Conservation (phyloP, 139 green algal genomes). For the Chlorella sp. region DNA sequence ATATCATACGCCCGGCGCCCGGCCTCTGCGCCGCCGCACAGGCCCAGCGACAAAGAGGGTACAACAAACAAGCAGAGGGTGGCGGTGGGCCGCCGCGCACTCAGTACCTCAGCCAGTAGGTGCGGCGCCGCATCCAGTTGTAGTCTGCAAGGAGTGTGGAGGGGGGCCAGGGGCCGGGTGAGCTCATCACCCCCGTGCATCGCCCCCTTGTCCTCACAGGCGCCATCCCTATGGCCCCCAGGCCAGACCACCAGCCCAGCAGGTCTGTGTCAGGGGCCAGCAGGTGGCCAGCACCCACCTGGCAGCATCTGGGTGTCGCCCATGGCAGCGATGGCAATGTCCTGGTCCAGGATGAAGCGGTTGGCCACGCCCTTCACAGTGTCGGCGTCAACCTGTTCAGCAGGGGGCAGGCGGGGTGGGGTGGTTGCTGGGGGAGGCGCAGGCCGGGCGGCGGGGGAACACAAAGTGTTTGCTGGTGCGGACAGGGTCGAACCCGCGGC, state of each 20-base stretch:
- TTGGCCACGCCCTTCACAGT: constrained; percentile 88
- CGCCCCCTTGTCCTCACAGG: too few relatives aligned
- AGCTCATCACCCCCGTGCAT: too few relatives aligned
- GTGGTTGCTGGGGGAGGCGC: too few relatives aligned
- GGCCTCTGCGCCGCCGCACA: neutral
- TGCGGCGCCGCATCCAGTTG: constrained; percentile 93
- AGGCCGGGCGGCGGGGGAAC: too few relatives aligned
- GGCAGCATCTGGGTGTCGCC: constrained; percentile 79
- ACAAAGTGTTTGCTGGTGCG: too few relatives aligned
- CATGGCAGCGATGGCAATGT: constrained; percentile 90
- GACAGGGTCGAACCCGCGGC: too few relatives aligned
- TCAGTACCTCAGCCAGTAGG: constrained; percentile 96
- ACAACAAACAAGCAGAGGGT: constrained; percentile 7
- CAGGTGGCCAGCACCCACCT: neutral
- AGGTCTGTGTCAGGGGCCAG: too few relatives aligned
- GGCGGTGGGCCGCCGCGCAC: neutral
- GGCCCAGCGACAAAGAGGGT: neutral
- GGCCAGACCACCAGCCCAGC: too few relatives aligned
- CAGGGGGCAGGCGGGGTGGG: too few relatives aligned
- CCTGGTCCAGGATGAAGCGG: constrained; percentile 93
- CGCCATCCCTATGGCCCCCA: too few relatives aligned
- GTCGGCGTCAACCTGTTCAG: constrained; percentile 68
- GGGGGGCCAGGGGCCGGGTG: too few relatives aligned
- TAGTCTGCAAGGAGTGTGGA: constrained; percentile 79
- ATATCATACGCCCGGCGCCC: constrained; percentile 2